Base-by-base conservation (phyloP, 108 stramenopile species). In the Nannochloropsis salina region DNA sequence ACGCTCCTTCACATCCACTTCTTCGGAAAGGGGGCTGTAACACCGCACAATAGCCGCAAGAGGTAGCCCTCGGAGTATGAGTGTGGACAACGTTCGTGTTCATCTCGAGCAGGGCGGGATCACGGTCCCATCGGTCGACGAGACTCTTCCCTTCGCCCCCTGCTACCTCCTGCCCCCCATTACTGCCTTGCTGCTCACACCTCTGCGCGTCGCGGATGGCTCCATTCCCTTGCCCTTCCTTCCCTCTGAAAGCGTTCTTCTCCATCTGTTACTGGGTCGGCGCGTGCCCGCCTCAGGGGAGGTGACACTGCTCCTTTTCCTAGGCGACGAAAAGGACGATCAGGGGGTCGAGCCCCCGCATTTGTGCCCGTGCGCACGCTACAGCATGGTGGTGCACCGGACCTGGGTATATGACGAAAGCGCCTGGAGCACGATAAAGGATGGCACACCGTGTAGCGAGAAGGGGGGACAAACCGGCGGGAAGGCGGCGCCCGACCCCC, bases 351-450 rank as follows among this genome's bases (percentile, higher is more conserved):
- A 31, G 31, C 31, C 31, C 31, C 31, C 31, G 31, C 31, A 0
- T 31, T 31, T 31, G 31, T 31, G 31, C 31, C 31, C 31, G 0
- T 74, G 61, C n/a, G 61, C n/a, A n/a, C 15, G 5, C 20, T 74
- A 74, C n/a, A 74, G 61, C n/a, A n/a, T 74, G 61, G 61, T 74
- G 61, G 61, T 74, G n/a, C 61, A 74, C 61, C 61, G 61, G 15
- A n/a, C n/a, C 20, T 74, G 61, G 61, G 61, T n/a, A n/a, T 74
- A 74, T 74, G 61, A 15, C n/a, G 8, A 6, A n/a, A n/a, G 31
- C 31, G 31, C 31, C 31, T 31, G 31, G 31, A 31, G 31, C 31
- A 31, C 31, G 31, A 31, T 31, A 31, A 31, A 31, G 31, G 31
- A 31, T 0, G 31, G 31, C 31, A 1, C 31, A 31, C 31, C 31